Conservation (phyloP, 2,329 filamentous ascomycete species). For the Neopestalotiopsis sp. region DNA sequence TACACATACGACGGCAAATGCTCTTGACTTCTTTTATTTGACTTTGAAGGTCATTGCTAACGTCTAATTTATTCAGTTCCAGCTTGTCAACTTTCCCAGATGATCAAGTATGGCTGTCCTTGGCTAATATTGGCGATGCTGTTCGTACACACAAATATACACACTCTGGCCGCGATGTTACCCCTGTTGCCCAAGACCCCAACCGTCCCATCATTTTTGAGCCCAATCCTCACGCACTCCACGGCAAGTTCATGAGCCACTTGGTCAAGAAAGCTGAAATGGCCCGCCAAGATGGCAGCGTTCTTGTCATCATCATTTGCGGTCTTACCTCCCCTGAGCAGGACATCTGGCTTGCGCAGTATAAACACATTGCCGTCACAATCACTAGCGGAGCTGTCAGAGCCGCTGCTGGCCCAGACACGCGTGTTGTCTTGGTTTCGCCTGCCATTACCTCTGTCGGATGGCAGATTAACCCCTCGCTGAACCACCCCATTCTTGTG, state of each 20-base stretch:
- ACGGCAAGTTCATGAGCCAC: conserved; percentile 24
- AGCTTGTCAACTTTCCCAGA: conserved; percentile 21
- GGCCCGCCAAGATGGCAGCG: conserved; percentile 17
- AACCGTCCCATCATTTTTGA: conserved; percentile 22
- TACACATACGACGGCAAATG: neutral
- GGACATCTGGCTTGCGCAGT: conserved; percentile 32
- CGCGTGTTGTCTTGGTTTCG: conserved; percentile 29
- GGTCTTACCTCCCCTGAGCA: conserved; percentile 34
- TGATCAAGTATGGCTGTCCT: conserved; percentile 32
- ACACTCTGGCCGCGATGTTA: conserved; percentile 26
- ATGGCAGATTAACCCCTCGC: conserved; percentile 35
- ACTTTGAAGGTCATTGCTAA: neutral
- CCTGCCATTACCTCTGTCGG: conserved; percentile 35
- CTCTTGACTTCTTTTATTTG: neutral
- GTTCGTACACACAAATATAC: conserved; percentile 27
- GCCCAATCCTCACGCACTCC: conserved; percentile 22
- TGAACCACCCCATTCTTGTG: conserved; percentile 19
- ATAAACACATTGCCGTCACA: neutral
- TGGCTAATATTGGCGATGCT: conserved; percentile 27
- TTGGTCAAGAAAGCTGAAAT: conserved; percentile 24
- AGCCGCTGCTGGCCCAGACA: conserved; percentile 21
- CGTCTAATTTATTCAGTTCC: conserved; percentile 15
- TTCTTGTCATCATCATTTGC: conserved; percentile 33
- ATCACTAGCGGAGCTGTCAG: conserved; percentile 28
- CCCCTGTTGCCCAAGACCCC: conserved; percentile 22